A percentile compares a stretch with the other conserved stretches of the same genome.
phyloP scores from a whole-genome alignment of 768 basidiomycete genomes.

The Candolleomyces eurysporus region DNA sequence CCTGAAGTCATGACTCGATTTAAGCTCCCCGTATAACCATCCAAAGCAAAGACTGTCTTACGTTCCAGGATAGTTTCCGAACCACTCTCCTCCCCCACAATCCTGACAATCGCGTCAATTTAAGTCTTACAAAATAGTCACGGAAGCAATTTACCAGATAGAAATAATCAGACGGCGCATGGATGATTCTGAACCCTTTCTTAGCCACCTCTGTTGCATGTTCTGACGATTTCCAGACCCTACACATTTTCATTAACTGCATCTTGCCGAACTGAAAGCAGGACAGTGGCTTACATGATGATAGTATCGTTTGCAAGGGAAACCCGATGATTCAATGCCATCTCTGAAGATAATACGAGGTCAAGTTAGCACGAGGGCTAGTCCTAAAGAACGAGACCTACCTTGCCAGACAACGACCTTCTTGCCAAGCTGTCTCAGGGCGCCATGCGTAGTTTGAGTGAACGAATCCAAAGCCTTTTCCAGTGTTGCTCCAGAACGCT shows the following conservation, averaged over 20 bases:
- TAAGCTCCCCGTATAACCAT: background rate
- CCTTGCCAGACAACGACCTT: conserved; percentile 84
- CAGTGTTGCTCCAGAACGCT: conserved; percentile 41
- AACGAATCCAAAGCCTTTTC: conserved; percentile 65
- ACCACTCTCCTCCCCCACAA: conserved; percentile 72
- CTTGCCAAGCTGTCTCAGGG: conserved; percentile 57
- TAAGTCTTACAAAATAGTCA: background rate
- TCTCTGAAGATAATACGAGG: conserved; percentile 41
- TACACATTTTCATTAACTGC: conserved; percentile 16
- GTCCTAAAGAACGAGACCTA: conserved; percentile 17
- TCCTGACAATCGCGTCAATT: conserved; percentile 35
- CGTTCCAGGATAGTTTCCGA: conserved; percentile 49
- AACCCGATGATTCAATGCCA: conserved; percentile 58
- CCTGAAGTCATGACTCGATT: conserved; percentile 20
- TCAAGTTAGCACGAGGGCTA: no score
- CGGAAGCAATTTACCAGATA: conserved; percentile 50
- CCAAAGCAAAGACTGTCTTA: background rate
- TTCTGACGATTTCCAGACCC: conserved; percentile 71
- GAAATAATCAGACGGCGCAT: conserved; percentile 73
- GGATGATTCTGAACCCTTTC: conserved; percentile 61
- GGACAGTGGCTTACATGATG: conserved; percentile 42
- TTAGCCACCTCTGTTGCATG: conserved; percentile 58
- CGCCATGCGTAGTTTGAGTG: conserved; percentile 55
- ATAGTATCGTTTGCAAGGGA: conserved; percentile 49
- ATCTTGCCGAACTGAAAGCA: background rate